Evolutionary conservation across 495 filamentous ascomycete species (phyloP), one percentile per base, ranked within the genome.

Genomic region (Penicillium simplicissimum): DNA sequence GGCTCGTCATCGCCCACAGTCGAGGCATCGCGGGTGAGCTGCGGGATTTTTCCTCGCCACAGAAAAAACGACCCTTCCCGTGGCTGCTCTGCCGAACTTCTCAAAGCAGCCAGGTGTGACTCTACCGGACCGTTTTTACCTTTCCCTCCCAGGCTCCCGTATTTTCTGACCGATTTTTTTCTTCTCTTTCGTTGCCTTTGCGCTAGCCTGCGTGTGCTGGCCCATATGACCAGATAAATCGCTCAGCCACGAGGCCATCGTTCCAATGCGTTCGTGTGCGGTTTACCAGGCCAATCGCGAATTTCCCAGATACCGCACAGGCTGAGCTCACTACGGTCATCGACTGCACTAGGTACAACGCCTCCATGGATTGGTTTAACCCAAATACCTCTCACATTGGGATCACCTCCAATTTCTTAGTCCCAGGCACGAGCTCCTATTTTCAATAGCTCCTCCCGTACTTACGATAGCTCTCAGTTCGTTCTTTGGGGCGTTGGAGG

Each of bases 21-120:
- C 31, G 28, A 45, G 14, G 42, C n/a, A 42, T 52, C 51, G 14
- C 42, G 42, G 59, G 62, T n/a, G 55, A 35, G 52, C 40, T 71
- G 68, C 59, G 68, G 52, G 69, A 71, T 71, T 71, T 69, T 63
- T 71, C 55, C 40, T 64, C 52, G 34, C 66, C 69, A 71, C 60
- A 56, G 55, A 48, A 45, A 45, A 45, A 23, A 19, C n/a, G 8
- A 19, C 21, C 40, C 19, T 55, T 34, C 5, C 13, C 37, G 52
- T 55, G 45, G 21, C 36, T n/a, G 0, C 47, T 35, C 55, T 38
- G 25, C 33, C 55, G 53, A 53, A 57, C 56, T 51, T 19, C 47
- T 61, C 48, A 48, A 53, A 45, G 23, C 47, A 47, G 63, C 62
- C 48, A 28, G 37, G 52, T 55, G 17, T 21, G n/a, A 59, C 57